These are phyloP conservation scores for Skeletonema menzelii DNA, from an alignment of 108 stramenopile species.

Conservation along the genomic window DNA sequence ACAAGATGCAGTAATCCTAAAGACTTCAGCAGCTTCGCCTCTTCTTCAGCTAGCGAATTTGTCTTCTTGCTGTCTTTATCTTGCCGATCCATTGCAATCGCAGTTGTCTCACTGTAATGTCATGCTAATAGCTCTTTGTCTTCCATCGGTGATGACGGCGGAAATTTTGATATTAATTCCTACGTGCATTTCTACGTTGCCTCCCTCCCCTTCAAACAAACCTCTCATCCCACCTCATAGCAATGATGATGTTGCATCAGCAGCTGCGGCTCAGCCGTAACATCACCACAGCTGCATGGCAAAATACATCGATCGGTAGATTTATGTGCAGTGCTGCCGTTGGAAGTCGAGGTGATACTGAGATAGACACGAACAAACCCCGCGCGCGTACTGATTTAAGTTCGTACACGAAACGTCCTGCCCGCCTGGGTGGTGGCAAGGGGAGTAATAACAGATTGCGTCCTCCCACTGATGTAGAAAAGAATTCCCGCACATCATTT, in stretches of 20 bases:
- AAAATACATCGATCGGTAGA: neutral
- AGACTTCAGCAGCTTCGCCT: conserved; percentile 1
- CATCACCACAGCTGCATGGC: neutral
- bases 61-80: neutral
- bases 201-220: neutral
- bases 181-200: neutral
- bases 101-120: neutral
- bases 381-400: neutral
- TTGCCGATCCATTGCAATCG: neutral
- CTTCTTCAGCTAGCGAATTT: neutral
- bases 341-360: neutral
- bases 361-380: neutral
- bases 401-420: neutral
- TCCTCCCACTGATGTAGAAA: neutral
- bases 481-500: neutral
- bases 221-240: neutral
- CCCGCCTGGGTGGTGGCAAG: neutral
- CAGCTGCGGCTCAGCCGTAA: neutral
- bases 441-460: neutral
- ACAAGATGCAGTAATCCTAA: conserved; percentile 3
- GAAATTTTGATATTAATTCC: neutral
- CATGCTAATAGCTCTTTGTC: neutral
- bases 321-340: neutral
- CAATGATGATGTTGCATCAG: neutral
- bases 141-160: no score